Percentiles rank a stretch among this genome's conserved stretches.
These are phyloP conservation scores for Colletotrichum sp. DNA, from an alignment of 2,329 filamentous ascomycete genomes.

Conservation along the genomic window DNA sequence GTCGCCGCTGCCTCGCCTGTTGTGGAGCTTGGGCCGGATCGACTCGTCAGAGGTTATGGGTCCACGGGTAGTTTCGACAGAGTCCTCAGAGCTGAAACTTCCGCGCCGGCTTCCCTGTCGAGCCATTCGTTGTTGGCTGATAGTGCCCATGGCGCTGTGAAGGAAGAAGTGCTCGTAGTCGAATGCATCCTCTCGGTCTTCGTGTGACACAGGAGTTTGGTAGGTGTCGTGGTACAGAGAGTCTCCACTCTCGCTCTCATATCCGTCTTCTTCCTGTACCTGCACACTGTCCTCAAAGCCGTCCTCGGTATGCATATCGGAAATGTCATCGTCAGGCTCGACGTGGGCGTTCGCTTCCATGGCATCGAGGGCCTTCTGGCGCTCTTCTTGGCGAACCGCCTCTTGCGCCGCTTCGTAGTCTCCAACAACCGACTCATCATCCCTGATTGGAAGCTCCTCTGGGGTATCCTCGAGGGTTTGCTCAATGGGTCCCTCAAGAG, in stretches of 20 bases:
- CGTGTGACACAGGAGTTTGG: slow-evolving; percentile 74
- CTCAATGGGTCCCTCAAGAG: not conserved
- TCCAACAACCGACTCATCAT: slow-evolving; percentile 23
- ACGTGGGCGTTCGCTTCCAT: slow-evolving; percentile 4
- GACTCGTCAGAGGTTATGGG: slow-evolving; percentile 34
- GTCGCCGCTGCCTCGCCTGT: slow-evolving; percentile 51
- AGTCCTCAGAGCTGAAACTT: slow-evolving; percentile 65
- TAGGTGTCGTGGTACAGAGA: slow-evolving; percentile 68
- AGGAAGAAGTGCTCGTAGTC: slow-evolving; percentile 97
- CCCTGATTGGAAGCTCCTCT: not conserved
- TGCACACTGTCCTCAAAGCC: slow-evolving; percentile 39
- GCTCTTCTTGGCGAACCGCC: slow-evolving; percentile 27
- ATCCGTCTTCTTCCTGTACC: slow-evolving; percentile 40
- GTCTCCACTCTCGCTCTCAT: slow-evolving; percentile 67
- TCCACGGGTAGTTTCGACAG: slow-evolving; percentile 66
- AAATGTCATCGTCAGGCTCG: slow-evolving; percentile 34
- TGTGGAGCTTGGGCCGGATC: slow-evolving; percentile 26
- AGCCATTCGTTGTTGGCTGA: slow-evolving; percentile 59
- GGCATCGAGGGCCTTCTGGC: slow-evolving; percentile 14
- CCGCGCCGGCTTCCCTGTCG: slow-evolving; percentile 48
- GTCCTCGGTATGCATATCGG: slow-evolving; percentile 45
- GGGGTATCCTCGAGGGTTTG: not conserved
- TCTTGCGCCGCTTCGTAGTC: slow-evolving; percentile 32
- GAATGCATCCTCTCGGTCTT: slow-evolving; percentile 93
- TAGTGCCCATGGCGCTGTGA: slow-evolving; percentile 86